These are phyloP conservation scores for Aphanomyces astaci DNA, from an alignment of 352 stramenopile species.

Conservation along the genomic window DNA sequence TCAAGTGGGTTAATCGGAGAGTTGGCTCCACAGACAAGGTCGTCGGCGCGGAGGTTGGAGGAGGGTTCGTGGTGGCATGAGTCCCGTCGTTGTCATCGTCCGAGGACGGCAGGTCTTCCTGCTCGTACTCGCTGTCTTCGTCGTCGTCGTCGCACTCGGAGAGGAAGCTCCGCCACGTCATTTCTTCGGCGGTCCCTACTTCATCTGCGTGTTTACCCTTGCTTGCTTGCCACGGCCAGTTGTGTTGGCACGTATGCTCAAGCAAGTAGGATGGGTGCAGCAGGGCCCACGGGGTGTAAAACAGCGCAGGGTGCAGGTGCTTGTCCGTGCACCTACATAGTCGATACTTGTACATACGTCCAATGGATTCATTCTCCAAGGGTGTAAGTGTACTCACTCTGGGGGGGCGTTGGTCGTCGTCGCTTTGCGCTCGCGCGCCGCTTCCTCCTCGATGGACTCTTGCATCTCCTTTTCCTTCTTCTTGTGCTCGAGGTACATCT, in stretches of 20 bases:
- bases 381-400: background rate
- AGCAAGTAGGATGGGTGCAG: conserved; percentile 55
- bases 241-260: conserved; percentile 67
- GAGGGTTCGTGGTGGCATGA: conserved; percentile 25
- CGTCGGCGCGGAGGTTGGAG: no score
- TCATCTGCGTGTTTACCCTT: conserved; percentile 26
- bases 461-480: conserved; percentile 10
- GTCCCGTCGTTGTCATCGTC: conserved; percentile 54
- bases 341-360: background rate
- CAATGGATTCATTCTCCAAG: no score
- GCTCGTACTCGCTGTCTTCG: conserved; percentile 79
- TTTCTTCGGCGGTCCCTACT: conserved; percentile 36
- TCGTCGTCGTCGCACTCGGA: conserved; percentile 20
- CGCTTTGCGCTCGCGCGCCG: background rate
- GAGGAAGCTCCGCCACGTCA: conserved; percentile 1
- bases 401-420: conserved; percentile 2
- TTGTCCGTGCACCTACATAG: conserved; percentile 36
- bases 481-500: conserved; percentile 11
- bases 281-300: conserved; percentile 80
- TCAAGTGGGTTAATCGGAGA: conserved; percentile 51
- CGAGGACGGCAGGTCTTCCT: conserved; percentile 70
- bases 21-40: conserved; percentile 30
- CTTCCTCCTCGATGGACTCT: background rate
- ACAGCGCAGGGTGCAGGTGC: conserved; percentile 69
- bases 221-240: conserved; percentile 44